Base-by-base conservation (phyloP, 2,329 filamentous ascomycete species). In the Colletotrichum sp. region DNA sequence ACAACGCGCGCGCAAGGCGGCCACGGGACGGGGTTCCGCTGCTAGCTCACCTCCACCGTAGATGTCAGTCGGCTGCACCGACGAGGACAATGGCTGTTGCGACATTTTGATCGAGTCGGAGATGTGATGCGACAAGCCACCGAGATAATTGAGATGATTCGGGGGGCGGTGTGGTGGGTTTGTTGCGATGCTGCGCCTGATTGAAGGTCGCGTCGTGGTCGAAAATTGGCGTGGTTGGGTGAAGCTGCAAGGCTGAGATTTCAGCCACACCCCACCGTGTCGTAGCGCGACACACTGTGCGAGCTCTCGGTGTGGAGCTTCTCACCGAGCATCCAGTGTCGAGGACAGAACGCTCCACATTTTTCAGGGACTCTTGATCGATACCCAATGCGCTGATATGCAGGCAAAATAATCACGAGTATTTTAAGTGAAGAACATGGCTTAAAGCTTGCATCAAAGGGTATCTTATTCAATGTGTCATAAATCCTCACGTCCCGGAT, bases 31-130 rank as follows among this genome's bases (percentile, higher is more conserved):
- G n/a, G n/a, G 44, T 52, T 52, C 44, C n/a, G 44, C 44, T 29
- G 34, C 49, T 64, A 61, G 74, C 82, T 79, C 83, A 92, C 91
- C 91, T 90, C 91, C 91, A 79, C 91, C 91, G 79, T 93, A 93
- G 76, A 92, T 88, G 82, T 93, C 91, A 73, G 90, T 92, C 77
- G 91, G 91, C 84, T 90, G 90, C 78, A 87, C 87, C 81, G 90
- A 86, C 80, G 90, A 88, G 62, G 87, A 87, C 78, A 92, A 82
- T 75, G 89, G 88, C 84, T 92, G 90, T 78, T 89, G 87, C 76
- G 90, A 88, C 90, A 92, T 92, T 77, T 36, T 84, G 77, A 73
- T 72, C 77, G 27, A n/a, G 65, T 69, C 8, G 12, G 22, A 32
- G 25, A 27, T 62, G 25, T 63, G 25, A 70, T 76, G 64, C 68